Evolutionary conservation across 2,329 filamentous ascomycete genomes (phyloP).

Genomic region (Nothophoma quercina): DNA sequence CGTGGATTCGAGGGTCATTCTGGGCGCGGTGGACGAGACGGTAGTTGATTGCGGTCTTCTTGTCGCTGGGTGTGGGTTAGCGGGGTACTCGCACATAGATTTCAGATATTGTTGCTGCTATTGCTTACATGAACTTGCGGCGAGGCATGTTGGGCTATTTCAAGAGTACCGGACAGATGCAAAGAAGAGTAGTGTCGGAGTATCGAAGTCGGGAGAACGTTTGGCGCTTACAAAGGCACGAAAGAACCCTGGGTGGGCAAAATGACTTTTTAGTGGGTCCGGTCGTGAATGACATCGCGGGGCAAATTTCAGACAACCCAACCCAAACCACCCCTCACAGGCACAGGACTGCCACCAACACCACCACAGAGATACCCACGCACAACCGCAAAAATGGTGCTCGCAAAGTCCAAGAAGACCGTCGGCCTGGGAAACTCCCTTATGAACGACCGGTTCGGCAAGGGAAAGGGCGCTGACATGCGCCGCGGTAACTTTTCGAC

Average conservation of each 20-base stretch:
- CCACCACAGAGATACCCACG: conserved; percentile 20
- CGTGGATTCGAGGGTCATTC: conserved; percentile 96
- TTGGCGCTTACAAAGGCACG: conserved; percentile 47
- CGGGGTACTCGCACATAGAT: conserved; percentile 26
- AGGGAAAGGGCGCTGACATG: conserved; percentile 84
- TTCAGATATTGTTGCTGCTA: not conserved
- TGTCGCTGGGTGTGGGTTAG: conserved; percentile 66
- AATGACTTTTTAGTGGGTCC: conserved; percentile 60
- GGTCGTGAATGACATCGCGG: conserved; percentile 63
- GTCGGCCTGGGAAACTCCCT: conserved; percentile 95
- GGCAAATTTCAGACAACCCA: conserved; percentile 28
- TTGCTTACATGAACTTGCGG: conserved; percentile 74
- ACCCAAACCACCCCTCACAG: conserved; percentile 31
- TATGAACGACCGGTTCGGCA: conserved; percentile 98
- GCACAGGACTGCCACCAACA: conserved; percentile 25
- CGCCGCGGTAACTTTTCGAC: conserved; percentile 71
- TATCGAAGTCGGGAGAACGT: conserved; percentile 35
- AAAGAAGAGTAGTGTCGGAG: conserved; percentile 10
- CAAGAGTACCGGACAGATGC: not conserved
- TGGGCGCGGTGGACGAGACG: conserved; percentile 94
- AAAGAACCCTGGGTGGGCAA: conserved; percentile 54
- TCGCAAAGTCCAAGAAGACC: conserved; percentile 92
- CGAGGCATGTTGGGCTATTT: conserved; percentile 69
- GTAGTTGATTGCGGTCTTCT: conserved; percentile 92
- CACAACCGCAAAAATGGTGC: conserved; percentile 63